phyloP scores from a whole-genome alignment of 176 grass and related monocot species.

The Typha latifolia region DNA sequence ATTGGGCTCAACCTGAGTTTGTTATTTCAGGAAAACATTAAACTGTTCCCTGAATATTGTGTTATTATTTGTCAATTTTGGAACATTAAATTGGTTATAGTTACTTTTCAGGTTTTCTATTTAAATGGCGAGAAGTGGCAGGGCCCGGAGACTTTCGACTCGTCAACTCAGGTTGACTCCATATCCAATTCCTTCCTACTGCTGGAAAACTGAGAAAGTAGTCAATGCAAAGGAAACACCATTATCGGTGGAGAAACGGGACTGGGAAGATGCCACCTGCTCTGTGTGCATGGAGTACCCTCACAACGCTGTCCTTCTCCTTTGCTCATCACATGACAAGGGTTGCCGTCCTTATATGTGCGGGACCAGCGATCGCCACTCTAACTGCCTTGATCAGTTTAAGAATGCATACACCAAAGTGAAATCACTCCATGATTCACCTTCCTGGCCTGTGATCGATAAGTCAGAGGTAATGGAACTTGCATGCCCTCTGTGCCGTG shows the following conservation, averaged over 20 bases:
- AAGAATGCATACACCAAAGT: constrained; percentile 84
- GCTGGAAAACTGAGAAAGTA: constrained; percentile 45
- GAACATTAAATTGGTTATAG: neutral
- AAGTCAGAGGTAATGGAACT: constrained; percentile 54
- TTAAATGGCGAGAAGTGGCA: constrained; percentile 68
- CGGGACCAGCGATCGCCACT: constrained; percentile 77
- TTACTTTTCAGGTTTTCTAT: constrained; percentile 27
- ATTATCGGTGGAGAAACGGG: constrained; percentile 47
- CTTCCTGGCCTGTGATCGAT: constrained; percentile 13
- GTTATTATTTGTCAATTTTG: neutral
- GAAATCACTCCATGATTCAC: constrained; percentile 16
- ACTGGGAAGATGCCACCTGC: constrained; percentile 95
- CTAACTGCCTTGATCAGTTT: constrained; percentile 95
- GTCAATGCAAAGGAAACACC: constrained; percentile 37
- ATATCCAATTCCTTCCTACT: constrained; percentile 67
- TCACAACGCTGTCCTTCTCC: constrained; percentile 89
- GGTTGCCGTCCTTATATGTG: constrained; percentile 98
- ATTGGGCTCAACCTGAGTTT: no score
- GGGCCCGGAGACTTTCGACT: constrained; percentile 53
- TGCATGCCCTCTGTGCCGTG: constrained; percentile 83
- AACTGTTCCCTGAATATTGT: neutral
- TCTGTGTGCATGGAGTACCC: constrained; percentile 97
- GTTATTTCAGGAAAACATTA: neutral
- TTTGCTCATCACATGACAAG: constrained; percentile 94
- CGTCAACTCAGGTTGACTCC: constrained; percentile 56